Percentiles rank a stretch among this genome's conserved stretches.
These are phyloP conservation scores for Maudiozyma pseudohumilis DNA, from an alignment of 805 yeast species.

Conservation along the genomic window DNA sequence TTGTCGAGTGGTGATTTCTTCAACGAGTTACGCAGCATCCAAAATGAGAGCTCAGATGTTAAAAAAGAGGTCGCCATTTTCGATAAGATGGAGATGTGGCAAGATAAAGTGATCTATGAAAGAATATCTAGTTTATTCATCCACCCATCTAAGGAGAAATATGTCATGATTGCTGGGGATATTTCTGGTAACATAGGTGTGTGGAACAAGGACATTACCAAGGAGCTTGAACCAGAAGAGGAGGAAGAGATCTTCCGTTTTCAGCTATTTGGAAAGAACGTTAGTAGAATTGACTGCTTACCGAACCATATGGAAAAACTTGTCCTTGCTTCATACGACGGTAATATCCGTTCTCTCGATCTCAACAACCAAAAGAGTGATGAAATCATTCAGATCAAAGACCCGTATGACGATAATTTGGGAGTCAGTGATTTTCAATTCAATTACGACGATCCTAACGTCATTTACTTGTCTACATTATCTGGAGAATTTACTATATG, in stretches of 20 bases:
- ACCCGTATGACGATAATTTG: slow-evolving; percentile 41
- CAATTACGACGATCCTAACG: slow-evolving; percentile 39
- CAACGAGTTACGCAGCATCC: slow-evolving; percentile 37
- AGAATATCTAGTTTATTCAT: slow-evolving; percentile 65
- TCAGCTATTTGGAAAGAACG: slow-evolving; percentile 65
- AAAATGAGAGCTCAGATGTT: slow-evolving; percentile 32
- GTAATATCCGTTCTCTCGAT: slow-evolving; percentile 68
- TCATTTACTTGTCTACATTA: slow-evolving; percentile 65
- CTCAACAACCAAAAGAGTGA: slow-evolving; percentile 47
- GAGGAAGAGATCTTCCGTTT: slow-evolving; percentile 48
- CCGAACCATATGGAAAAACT: slow-evolving; percentile 43
- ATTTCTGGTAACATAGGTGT: slow-evolving; percentile 78
- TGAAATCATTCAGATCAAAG: slow-evolving; percentile 50
- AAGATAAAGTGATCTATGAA: slow-evolving; percentile 55
- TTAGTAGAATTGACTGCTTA: slow-evolving; percentile 53
- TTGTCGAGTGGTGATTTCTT: slow-evolving; percentile 67
- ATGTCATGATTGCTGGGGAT: slow-evolving; percentile 78
- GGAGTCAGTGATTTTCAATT: slow-evolving; percentile 73
- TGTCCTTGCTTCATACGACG: slow-evolving; percentile 76
- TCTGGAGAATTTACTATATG: slow-evolving; percentile 69
- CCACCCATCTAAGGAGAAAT: slow-evolving; percentile 60
- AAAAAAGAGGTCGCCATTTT: slow-evolving; percentile 43
- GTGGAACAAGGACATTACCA: slow-evolving; percentile 50
- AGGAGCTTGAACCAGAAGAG: slow-evolving; percentile 13
- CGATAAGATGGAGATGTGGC: slow-evolving; percentile 54